phyloP scores from a whole-genome alignment of 2,329 filamentous ascomycete species.

The Exophiala lecanii-corni region DNA sequence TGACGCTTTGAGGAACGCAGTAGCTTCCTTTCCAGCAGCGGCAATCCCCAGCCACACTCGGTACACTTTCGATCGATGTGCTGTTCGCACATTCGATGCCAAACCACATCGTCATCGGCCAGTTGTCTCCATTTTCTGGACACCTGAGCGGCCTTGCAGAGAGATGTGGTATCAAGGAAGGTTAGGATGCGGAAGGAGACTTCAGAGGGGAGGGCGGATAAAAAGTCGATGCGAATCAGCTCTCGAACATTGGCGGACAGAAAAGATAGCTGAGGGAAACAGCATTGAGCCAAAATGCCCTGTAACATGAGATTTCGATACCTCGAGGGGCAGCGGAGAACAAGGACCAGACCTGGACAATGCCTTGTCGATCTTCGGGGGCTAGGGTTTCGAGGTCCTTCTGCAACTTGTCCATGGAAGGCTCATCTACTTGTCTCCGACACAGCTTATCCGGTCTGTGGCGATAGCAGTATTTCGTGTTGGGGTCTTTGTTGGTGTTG shows the following conservation, averaged over 20 bases:
- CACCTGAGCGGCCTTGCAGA: conserved; percentile 94
- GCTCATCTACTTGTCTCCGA: conserved; percentile 84
- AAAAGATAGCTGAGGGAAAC: conserved; percentile 92
- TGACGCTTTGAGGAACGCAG: conserved; percentile 82
- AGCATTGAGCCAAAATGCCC: conserved; percentile 92
- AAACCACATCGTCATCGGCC: conserved; percentile 96
- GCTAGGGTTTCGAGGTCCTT: conserved; percentile 77
- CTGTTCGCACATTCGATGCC: conserved; percentile 97
- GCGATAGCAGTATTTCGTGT: conserved; percentile 92
- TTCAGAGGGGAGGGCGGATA: conserved; percentile 81
- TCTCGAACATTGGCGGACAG: conserved; percentile 87
- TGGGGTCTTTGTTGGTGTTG: conserved; percentile 46
- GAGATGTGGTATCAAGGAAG: conserved; percentile 85
- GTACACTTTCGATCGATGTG: conserved; percentile 91
- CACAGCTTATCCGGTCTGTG: conserved; percentile 94
- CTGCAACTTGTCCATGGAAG: conserved; percentile 92
- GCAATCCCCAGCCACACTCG: conserved; percentile 93
- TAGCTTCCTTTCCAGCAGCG: conserved; percentile 80
- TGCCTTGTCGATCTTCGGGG: conserved; percentile 84
- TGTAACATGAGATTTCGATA: conserved; percentile 95
- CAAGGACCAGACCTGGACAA: conserved; percentile 94
- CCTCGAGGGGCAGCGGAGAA: conserved; percentile 94
- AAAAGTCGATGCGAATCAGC: conserved; percentile 95
- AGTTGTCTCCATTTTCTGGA: conserved; percentile 81
- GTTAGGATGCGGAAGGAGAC: conserved; percentile 90